Conservation (phyloP, 495 filamentous ascomycete species). For the Beverwykella pulmonaria region DNA sequence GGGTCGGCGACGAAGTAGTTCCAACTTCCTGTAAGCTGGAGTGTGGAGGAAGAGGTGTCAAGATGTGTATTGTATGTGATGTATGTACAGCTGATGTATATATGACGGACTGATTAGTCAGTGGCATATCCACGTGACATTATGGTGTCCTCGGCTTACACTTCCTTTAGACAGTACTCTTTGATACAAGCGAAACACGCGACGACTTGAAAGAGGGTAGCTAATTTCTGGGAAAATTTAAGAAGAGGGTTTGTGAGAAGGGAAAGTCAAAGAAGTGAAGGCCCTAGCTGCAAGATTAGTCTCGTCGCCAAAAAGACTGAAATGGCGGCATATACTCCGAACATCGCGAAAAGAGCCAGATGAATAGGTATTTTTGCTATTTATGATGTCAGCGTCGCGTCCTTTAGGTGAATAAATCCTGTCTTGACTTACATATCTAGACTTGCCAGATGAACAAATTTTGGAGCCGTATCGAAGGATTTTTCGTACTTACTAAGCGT, state of each 20-base stretch:
- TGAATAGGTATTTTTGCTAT: background rate
- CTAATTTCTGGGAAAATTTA: background rate
- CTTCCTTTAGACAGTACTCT: background rate
- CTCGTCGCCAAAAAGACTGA: background rate
- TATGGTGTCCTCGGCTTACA: too few relatives aligned
- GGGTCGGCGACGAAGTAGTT: background rate
- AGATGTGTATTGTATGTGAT: too few relatives aligned
- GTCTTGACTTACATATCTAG: background rate
- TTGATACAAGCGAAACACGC: background rate
- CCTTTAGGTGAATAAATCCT: too few relatives aligned
- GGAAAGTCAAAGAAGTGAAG: background rate
- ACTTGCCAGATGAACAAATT: slow-evolving; percentile 2
- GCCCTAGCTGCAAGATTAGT: background rate
- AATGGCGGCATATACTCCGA: background rate
- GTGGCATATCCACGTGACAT: too few relatives aligned
- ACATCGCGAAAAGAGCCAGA: background rate
- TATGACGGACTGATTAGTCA: too few relatives aligned
- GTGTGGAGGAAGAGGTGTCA: too few relatives aligned
- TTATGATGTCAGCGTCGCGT: background rate
- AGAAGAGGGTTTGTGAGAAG: slow-evolving; percentile 7
- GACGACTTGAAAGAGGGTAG: background rate
- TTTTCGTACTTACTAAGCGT: slow-evolving; percentile 52
- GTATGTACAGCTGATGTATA: too few relatives aligned
- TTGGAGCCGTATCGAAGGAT: background rate
- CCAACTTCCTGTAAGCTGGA: background rate